Evolutionary conservation across 2,329 filamentous ascomycete species (phyloP), one percentile per base, ranked within the genome.

Genomic region (Fusarium humuli): DNA sequence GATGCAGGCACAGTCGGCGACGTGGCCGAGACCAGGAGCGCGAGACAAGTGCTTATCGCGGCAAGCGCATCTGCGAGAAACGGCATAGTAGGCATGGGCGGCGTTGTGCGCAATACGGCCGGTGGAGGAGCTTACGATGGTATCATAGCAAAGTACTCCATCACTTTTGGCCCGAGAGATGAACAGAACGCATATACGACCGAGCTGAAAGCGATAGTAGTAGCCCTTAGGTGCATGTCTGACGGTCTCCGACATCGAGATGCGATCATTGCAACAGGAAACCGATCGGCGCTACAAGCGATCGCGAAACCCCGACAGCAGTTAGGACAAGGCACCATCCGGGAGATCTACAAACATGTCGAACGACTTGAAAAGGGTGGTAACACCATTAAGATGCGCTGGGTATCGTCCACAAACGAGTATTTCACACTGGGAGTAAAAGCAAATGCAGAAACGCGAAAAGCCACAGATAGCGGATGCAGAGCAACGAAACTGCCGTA

Each of bases 241-340:
- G n/a, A 63, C 29, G 48, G 56, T 3, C 55, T 67, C 12, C 48
- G 32, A 52, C 11, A n/a, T 27, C 61, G 61, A 57, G 52, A 60
- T 1, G 13, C 67, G 4, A 65, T 47, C 4, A 30, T 70, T n/a
- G 12, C 63, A 12, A 50, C 56, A 30, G 65, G 62, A 30, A 69
- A 57, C 34, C 64, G 27, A 23, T 70, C 60, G 29, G 29, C 57
- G 16, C 47, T 71, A 32, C 37, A 63, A 41, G 68, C 50, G 41
- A 62, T 67, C 27, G 29, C n/a, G 14, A 37, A 46, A 50, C 68
- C 62, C 3, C 63, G 46, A 30, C 65, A 67, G 45, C 63, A 67
- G 29, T 66, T 63, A 3, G 65, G 68, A 3, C 65, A 69, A 22
- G 37, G 10, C 49, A 57, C 55, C 23, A 60, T 69, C 25, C 60